Percentiles rank a stretch among this genome's conserved stretches.
phyloP scores from a whole-genome alignment of 805 yeast genomes.

The Candida corydali region DNA sequence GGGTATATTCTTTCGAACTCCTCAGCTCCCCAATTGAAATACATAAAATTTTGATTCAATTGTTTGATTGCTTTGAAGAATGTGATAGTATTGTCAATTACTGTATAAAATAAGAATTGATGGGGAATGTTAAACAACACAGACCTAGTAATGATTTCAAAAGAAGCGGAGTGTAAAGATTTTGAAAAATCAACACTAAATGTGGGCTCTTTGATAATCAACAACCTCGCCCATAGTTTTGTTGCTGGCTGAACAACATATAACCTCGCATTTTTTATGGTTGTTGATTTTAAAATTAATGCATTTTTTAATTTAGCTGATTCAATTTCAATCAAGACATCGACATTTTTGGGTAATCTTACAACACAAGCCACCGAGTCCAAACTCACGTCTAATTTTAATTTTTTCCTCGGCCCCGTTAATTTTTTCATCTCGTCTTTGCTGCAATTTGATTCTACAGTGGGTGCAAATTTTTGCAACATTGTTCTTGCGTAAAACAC shows the following conservation, averaged over 20 bases:
- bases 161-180: slow-evolving; percentile 11
- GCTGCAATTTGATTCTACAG: slow-evolving; percentile 22
- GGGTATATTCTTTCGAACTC: slow-evolving; percentile 34
- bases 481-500: slow-evolving; percentile 33
- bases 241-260: slow-evolving; percentile 51
- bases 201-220: slow-evolving; percentile 25
- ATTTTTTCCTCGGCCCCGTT: slow-evolving; percentile 15
- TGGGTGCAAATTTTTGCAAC: slow-evolving; percentile 30
- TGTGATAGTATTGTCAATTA: slow-evolving; percentile 76
- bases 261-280: slow-evolving; percentile 36
- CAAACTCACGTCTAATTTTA: slow-evolving; percentile 27
- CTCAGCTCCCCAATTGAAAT: slow-evolving; percentile 16
- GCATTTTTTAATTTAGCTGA: slow-evolving; percentile 22
- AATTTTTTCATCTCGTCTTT: slow-evolving; percentile 19
- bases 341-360: slow-evolving; percentile 44
- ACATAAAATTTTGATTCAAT: slow-evolving; percentile 45
- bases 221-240: slow-evolving; percentile 35
- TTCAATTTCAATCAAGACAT: slow-evolving; percentile 44
- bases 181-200: slow-evolving; percentile 13
- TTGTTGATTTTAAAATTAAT: slow-evolving; percentile 22
- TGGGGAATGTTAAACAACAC: slow-evolving; percentile 64
- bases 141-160: slow-evolving; percentile 25
- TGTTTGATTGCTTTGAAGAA: slow-evolving; percentile 65
- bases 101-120: slow-evolving; percentile 66
- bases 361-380: slow-evolving; percentile 36